These are phyloP conservation scores for Phylloporus scabripes DNA, from an alignment of 768 basidiomycete genomes.

Conservation along the genomic window DNA sequence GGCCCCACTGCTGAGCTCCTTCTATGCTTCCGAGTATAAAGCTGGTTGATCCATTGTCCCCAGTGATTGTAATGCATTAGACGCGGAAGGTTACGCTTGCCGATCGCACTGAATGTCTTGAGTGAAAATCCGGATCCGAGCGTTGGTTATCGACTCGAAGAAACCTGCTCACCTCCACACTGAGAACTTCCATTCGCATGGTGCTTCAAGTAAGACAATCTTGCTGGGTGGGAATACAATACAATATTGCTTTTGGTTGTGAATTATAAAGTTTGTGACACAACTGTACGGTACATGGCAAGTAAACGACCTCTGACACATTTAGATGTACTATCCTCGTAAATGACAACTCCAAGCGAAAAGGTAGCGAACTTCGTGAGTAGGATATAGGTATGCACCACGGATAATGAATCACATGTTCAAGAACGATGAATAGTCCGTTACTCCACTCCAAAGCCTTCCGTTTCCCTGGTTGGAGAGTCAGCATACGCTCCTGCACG, in stretches of 20 bases:
- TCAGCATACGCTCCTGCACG: slow-evolving; percentile 4
- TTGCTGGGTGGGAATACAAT: neutral
- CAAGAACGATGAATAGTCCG: slow-evolving; percentile 4
- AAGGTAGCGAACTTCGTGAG: slow-evolving; percentile 1
- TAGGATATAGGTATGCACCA: slow-evolving; percentile 14
- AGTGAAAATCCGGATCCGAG: neutral
- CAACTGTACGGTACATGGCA: neutral
- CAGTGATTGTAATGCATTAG: slow-evolving; percentile 71
- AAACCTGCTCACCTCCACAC: slow-evolving; percentile 41
- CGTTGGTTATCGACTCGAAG: neutral
- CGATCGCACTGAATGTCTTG: too few species aligned
- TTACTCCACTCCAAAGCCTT: slow-evolving; percentile 67
- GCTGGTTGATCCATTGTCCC: slow-evolving; percentile 58
- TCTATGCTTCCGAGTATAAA: slow-evolving; percentile 75
- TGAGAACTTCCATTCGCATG: slow-evolving; percentile 42
- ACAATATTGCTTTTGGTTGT: neutral
- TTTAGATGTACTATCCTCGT: slow-evolving; percentile 2
- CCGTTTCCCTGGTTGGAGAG: slow-evolving; percentile 53
- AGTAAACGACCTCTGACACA: neutral
- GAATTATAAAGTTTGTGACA: slow-evolving; percentile 6
- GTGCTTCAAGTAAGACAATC: slow-evolving; percentile 6
- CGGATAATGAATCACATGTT: slow-evolving; percentile 1
- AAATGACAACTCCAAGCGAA: neutral
- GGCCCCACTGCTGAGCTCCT: slow-evolving; percentile 53
- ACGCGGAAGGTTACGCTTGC: slow-evolving; percentile 40